phyloP scores from a whole-genome alignment of 1,284 basidiomycete species.

The Neolentinus lepideus region DNA sequence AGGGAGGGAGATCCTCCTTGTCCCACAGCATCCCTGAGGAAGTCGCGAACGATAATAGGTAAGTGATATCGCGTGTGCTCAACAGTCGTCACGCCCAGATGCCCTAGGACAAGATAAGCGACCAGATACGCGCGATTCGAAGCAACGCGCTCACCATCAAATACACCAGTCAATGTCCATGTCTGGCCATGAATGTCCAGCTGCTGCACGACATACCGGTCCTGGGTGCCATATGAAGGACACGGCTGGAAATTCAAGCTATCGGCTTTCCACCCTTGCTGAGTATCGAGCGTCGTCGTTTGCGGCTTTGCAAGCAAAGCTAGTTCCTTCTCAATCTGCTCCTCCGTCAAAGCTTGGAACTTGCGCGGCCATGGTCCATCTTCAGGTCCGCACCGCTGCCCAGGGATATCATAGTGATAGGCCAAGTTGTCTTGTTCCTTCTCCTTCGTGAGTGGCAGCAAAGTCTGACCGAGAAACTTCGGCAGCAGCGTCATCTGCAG shows the following conservation, averaged over 20 bases:
- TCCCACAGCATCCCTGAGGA: constrained; percentile 34
- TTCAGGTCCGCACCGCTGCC: constrained; percentile 48
- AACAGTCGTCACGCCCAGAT: constrained; percentile 62
- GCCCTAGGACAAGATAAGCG: constrained; percentile 32
- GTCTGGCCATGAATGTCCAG: constrained; percentile 45
- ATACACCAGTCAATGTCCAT: constrained; percentile 62
- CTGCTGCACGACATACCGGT: constrained; percentile 52
- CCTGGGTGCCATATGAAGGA: constrained; percentile 40
- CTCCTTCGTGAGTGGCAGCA: background rate
- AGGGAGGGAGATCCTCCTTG: constrained; percentile 25
- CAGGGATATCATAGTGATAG: constrained; percentile 41
- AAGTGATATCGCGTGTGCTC: constrained; percentile 60
- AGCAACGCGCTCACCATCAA: constrained; percentile 44
- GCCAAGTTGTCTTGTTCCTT: constrained; percentile 1
- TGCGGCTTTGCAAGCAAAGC: constrained; percentile 42
- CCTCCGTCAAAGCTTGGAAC: constrained; percentile 37
- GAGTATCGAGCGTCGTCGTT: constrained; percentile 29
- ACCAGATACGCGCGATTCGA: constrained; percentile 7
- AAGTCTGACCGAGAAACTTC: background rate
- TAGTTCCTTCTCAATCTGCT: constrained; percentile 42
- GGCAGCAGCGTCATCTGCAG: background rate
- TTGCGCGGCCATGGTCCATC: constrained; percentile 57
- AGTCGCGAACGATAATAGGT: constrained; percentile 57
- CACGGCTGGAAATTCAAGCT: constrained; percentile 60
- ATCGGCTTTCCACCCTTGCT: constrained; percentile 38